Evolutionary conservation across 169 alveolate species (phyloP).

Genomic region (Nephromyces sp.): DNA sequence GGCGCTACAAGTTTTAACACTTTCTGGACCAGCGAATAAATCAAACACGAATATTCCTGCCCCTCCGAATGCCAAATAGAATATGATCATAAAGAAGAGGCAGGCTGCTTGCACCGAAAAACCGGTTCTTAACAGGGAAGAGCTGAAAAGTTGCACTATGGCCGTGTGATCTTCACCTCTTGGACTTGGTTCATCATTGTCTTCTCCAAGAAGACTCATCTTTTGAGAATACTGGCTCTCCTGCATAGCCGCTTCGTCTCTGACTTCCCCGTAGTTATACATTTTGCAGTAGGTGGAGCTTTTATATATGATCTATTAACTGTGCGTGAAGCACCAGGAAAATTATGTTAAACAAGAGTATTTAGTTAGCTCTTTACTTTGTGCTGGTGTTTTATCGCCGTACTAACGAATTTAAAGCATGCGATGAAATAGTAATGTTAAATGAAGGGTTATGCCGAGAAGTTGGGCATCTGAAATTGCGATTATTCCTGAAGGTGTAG

Average conservation of each 20-base stretch:
- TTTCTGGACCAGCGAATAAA: slow-evolving; percentile 66
- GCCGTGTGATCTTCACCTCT: slow-evolving; percentile 72
- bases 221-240: not conserved
- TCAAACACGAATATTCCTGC: slow-evolving; percentile 63
- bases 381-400: no score
- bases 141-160: slow-evolving; percentile 55
- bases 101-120: slow-evolving; percentile 52
- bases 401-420: no score
- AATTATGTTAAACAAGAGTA: no score
- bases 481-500: no score
- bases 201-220: not conserved
- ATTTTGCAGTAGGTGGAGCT: not conserved
- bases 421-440: no score
- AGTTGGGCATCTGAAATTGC: no score
- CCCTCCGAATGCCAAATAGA: slow-evolving; percentile 71
- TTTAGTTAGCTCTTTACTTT: no score
- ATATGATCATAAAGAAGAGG: slow-evolving; percentile 59
- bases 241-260: not conserved
- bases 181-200: slow-evolving; percentile 50
- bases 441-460: no score
- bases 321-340: no score
- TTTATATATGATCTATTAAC: no score
- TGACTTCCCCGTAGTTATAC: not conserved
- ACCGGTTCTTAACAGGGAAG: slow-evolving; percentile 59
- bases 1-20: slow-evolving; percentile 57